phyloP scores from a whole-genome alignment of 2,329 filamentous ascomycete species.

The Xylaria sp. region DNA sequence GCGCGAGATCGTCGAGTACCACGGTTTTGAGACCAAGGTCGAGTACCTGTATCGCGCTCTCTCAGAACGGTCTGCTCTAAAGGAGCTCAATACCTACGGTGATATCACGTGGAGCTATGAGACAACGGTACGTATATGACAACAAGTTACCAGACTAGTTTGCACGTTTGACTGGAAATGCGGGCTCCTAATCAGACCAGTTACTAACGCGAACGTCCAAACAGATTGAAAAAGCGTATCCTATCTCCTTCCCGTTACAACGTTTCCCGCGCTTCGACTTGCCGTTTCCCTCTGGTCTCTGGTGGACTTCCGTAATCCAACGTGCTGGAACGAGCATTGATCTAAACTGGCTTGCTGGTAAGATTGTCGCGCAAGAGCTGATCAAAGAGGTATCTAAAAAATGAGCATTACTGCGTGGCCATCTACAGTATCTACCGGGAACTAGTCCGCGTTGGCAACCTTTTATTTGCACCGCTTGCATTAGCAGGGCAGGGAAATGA shows the following conservation, averaged over 20 bases:
- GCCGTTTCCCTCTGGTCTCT: slow-evolving; percentile 30
- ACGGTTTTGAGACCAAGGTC: background rate
- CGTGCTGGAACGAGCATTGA: slow-evolving; percentile 32
- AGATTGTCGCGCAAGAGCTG: slow-evolving; percentile 33
- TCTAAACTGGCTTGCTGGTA: slow-evolving; percentile 36
- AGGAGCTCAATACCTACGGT: background rate
- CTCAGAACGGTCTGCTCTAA: slow-evolving; percentile 6
- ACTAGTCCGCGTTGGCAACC: too few relatives aligned
- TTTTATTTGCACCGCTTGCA: too few relatives aligned
- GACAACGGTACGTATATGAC: slow-evolving; percentile 3
- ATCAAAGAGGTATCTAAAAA: slow-evolving; percentile 15
- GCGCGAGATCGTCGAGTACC: slow-evolving; percentile 4
- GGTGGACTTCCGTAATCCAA: slow-evolving; percentile 37
- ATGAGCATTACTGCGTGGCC: background rate
- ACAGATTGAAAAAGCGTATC: slow-evolving; percentile 36
- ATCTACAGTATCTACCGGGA: background rate
- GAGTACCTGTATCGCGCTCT: slow-evolving; percentile 24
- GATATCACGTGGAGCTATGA: slow-evolving; percentile 17
- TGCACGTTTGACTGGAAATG: background rate
- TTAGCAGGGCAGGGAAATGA: too few relatives aligned
- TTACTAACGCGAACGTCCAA: too few relatives aligned
- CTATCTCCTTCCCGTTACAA: slow-evolving; percentile 21
- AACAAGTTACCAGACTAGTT: background rate
- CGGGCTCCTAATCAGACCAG: slow-evolving; percentile 10
- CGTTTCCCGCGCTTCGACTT: slow-evolving; percentile 30